phyloP scores from a whole-genome alignment of 1,139 yeast species.

The Yarrowia galli region DNA sequence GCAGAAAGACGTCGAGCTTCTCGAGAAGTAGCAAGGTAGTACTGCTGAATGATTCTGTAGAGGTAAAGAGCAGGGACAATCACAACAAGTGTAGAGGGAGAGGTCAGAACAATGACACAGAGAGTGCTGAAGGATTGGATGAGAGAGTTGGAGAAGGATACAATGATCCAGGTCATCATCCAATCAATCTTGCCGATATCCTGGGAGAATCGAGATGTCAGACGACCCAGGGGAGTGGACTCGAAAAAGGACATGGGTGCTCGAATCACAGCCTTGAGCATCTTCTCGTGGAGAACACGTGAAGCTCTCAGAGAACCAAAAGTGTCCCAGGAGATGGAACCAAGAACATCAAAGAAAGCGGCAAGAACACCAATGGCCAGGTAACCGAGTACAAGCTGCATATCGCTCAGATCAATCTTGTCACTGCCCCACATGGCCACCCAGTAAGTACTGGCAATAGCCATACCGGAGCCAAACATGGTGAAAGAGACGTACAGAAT shows the following conservation, averaged over 20 bases:
- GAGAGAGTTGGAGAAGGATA: constrained; percentile 57
- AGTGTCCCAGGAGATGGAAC: constrained; percentile 74
- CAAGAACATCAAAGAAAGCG: constrained; percentile 62
- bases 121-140: constrained; percentile 62
- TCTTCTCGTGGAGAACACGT: constrained; percentile 71
- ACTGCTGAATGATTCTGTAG: constrained; percentile 83
- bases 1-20: constrained; percentile 84
- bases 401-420: constrained; percentile 85
- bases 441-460: constrained; percentile 75
- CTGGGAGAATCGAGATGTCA: constrained; percentile 73
- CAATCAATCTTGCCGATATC: constrained; percentile 75
- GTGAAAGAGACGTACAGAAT: constrained; percentile 56
- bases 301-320: constrained; percentile 86
- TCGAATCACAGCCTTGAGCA: constrained; percentile 80
- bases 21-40: constrained; percentile 77
- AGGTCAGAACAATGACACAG: constrained; percentile 72
- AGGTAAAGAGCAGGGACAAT: constrained; percentile 60
- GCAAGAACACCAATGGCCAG: constrained; percentile 72
- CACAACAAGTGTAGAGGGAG: constrained; percentile 60
- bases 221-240: constrained; percentile 73
- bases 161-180: constrained; percentile 53
- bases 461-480: constrained; percentile 57
- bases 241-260: constrained; percentile 76
- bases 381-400: constrained; percentile 54
- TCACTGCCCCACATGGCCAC: constrained; percentile 95